Evolutionary conservation across 2,329 filamentous ascomycete species (phyloP), one percentile per base, ranked within the genome.

Genomic region (Cordyceps pruinosa): DNA sequence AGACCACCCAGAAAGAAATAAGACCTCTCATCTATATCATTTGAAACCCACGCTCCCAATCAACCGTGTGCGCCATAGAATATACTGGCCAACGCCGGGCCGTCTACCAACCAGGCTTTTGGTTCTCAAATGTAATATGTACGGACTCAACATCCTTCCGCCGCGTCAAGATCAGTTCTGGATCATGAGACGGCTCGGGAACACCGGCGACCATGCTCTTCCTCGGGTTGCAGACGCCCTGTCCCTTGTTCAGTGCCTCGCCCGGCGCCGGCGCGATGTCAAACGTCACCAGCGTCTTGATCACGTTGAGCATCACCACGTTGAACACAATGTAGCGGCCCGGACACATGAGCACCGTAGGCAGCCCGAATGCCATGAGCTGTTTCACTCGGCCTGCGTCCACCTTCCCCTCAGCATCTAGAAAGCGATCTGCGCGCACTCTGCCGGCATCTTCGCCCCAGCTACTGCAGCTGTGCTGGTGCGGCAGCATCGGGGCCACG

Each of bases 271-370:
- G 44, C 13, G 53, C 34, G 25, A 56, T 34, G 26, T 48, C 53
- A 56, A 56, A 56, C 15, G 53, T 56, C 34, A 56, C 15, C 44
- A 56, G 45, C 53, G 53, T 48, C 53, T 49, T 56, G 53, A 56
- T 42, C 9, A 56, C n/a, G 25, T 49, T 34, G 30, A 56, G 53
- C 53, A 56, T 56, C 9, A 48, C 53, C 34, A 49, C 53, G 19
- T 56, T 56, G 19, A 49, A 48, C 34, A 56, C 53, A 25, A 56
- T 28, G 35, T 56, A 56, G n/a, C 53, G 53, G 8, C 53, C 53
- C 2, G 53, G 53, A 5, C 53, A 56, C 53, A 56, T 56, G 52
- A 56, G 53, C 15, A 56, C 53, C 2, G 53, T 56, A 12, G 53
- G 53, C 25, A 56, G 53, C 5, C 53, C 53, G 34, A 56, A 56